Base-by-base conservation (phyloP, 208 protist species). In the Lotmaria passim region DNA sequence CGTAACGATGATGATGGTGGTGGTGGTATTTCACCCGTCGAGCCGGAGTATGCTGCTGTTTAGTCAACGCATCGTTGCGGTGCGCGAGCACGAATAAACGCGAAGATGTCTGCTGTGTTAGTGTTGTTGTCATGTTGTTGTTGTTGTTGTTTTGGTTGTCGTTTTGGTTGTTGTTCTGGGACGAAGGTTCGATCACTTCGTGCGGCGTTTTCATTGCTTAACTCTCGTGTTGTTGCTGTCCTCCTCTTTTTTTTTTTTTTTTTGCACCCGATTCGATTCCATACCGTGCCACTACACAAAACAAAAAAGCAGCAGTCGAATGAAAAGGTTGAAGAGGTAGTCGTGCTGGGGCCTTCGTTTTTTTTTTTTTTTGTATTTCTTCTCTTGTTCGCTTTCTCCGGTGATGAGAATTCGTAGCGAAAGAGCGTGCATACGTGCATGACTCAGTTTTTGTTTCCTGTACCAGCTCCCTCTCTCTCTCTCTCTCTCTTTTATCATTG, bases 31-130 rank as follows among this genome's bases (percentile, higher is more conserved):
- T 17, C 64, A 78, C 51, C 53, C 66, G 0, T 62, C 65, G 6
- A 66, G 65, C 33, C 52, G 70, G 17, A 86, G 67, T 30, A 61
- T 78, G 34, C 69, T 82, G 61, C 47, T 78, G 24, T 85, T 93
- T 57, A 75, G 69, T 47, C 78, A 73, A 11, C 73, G 72, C 41
- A 72, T 69, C 26, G 79, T 93, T 6, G 59, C 62, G 1, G 71
- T 91, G 24, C 73, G 69, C 7, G 60, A 50, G 17, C 77, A 79
- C 51, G 78, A 84, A 23, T 80, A 82, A 73, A 12, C 31, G 30
- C 2, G 33, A 12, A 39, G 36, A 12, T 6, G 36, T 14, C 6
- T 14, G 36, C 17, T 53, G 39, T 7, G 17, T 6, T 6, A 19
- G 31, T 57, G 4, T 24, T 39, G 24, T 12, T 39, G 43, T 47